Evolutionary conservation across 352 stramenopile genomes (phyloP), one percentile per base, ranked within the genome.

Genomic region (Globisporangium yorkense): DNA sequence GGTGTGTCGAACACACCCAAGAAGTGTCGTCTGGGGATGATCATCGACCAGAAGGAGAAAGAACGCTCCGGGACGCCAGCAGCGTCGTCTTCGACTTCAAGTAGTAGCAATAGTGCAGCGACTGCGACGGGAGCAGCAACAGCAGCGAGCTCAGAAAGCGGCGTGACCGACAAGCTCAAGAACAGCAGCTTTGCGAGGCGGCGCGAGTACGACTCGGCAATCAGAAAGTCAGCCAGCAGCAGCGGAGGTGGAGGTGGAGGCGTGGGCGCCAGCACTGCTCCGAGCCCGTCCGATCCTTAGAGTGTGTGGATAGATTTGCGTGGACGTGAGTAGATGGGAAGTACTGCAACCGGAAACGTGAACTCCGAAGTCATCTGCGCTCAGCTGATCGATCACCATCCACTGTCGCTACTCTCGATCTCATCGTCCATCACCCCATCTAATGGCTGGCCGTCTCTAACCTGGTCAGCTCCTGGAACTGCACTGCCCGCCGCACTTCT

Each of bases 121-220:
- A 41, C 43, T 53, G n/a, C 43, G 20, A 12, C 33, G 15, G 5
- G 13, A 16, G 12, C 55, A 12, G 21, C 55, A 40, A n/a, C 40
- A 44, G 31, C 20, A 39, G 27, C 41, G 16, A 64, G 41, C 18
- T 27, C 48, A 1, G 48, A 61, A 1, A 56, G 60, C 15, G 33
- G 40, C 20, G 9, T 58, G 16, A 24, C 59, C 24, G 79, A 86
- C 33, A 80, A 79, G 29, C 74, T 89, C 50, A 87, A 85, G 56
- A 81, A 80, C 47, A 89, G 80, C 56, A 89, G 80, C 58, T 89
- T 89, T 59, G 77, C 74, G 6, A 70, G 75, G 31, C 68, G 80
- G 44, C 79, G 80, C 63, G 80, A 89, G 61, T 89, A 89, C 55
- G 80, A 87, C 47, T 74, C 73, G n/a, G 62, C 65, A 21, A 86